Base-by-base conservation (phyloP, 2,329 filamentous ascomycete species). In the Aspergillus aculeatinus region DNA sequence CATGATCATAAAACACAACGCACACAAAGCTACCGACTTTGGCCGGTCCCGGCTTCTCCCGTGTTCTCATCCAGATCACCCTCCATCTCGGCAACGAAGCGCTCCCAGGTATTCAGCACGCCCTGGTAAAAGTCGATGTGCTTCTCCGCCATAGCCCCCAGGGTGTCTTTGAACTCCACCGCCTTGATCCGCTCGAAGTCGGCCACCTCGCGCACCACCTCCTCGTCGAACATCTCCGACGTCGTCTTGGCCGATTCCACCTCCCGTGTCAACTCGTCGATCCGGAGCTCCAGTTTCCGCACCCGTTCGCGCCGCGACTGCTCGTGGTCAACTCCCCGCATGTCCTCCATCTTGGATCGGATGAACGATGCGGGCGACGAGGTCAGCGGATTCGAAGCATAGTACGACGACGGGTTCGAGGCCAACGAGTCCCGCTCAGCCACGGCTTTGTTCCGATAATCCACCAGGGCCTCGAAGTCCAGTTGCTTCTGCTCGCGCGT, bases 111-210 rank as follows among this genome's bases (percentile, higher is more conserved):
- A 57, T 89, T 87, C 53, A 90, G 86, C 5, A 92, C 89, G 23
- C 85, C 85, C 59, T 86, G 86, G 74, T 96, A 99, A 75, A 97
- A 98, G 11, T 87, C 85, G 47, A 96, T 87, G 74, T 99, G 92
- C 19, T 91, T 87, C 70, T 94, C 89, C 0, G 94, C 92, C 52
- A 99, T 77, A 2, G 86, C 87, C 2, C 91, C 92, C 53, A 99
- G 83, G 67, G 95, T 93, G 65, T 89, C 85, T 75, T 91, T 91
- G 77, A 99, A 96, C 81, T 99, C 94, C 48, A 91, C 82, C 44
- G 91, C 87, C 82, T 99, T 99, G 82, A 98, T 98, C 59, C 93
- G 86, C 79, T 99, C 95, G 78, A 99, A 99, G 73, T 97, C 93
- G 21, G 85, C 85, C 0, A 97, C 91, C 75, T 99, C 95, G 70